Percentiles rank a stretch among this genome's conserved stretches.
Conservation (phyloP, 345 rosid genomes). For the Syzygium oleosum region DNA sequence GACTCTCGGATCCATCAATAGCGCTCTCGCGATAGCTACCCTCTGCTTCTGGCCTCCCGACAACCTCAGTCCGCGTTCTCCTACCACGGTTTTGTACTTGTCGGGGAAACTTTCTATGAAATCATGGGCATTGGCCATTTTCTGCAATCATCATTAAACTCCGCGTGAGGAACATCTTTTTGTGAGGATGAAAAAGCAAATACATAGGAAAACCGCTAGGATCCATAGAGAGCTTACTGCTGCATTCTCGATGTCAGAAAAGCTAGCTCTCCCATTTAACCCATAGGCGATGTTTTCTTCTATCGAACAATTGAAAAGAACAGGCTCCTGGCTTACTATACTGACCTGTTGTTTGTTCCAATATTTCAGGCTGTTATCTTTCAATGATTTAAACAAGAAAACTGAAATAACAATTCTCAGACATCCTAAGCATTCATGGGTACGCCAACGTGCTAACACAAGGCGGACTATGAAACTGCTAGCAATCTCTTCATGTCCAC, state of each 20-base stretch:
- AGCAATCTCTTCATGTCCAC: background rate
- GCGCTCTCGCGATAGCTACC: conserved; percentile 86
- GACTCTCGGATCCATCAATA: conserved; percentile 79
- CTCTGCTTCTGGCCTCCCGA: conserved; percentile 97
- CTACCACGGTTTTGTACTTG: conserved; percentile 64
- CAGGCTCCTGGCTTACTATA: conserved; percentile 97
- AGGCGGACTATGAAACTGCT: background rate
- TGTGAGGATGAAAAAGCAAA: background rate
- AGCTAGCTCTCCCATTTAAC: conserved; percentile 46
- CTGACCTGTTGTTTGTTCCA: conserved; percentile 40
- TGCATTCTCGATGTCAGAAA: conserved; percentile 49
- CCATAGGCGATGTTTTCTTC: conserved; percentile 70
- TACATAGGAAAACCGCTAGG: background rate
- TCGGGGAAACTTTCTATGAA: conserved; percentile 78
- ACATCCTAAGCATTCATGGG: background rate
- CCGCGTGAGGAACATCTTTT: background rate
- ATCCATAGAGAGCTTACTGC: conserved; percentile 36
- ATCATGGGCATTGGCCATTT: conserved; percentile 94
- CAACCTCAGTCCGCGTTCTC: conserved; percentile 88
- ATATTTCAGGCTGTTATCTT: background rate
- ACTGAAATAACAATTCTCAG: background rate
- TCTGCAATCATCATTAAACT: conserved; percentile 30
- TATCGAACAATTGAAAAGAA: conserved; percentile 55
- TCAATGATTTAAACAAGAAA: background rate
- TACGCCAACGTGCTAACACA: background rate